Evolutionary conservation across 768 basidiomycete species (phyloP).

Genomic region (Psilocybe cubensis): DNA sequence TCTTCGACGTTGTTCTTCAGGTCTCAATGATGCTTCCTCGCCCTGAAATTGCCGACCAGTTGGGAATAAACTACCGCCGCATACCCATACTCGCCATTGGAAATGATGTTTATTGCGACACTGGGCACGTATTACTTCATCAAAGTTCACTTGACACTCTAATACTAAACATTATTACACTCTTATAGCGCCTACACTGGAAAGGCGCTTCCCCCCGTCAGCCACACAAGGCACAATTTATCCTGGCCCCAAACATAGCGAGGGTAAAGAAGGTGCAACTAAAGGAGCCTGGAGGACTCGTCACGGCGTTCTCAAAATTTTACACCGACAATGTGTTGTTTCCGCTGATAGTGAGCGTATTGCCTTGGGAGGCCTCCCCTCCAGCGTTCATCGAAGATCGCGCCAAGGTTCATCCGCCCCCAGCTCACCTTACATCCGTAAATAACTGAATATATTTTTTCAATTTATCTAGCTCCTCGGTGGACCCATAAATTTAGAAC

Average conservation of each 20-base stretch:
- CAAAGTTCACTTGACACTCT: background rate
- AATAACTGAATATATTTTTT: background rate
- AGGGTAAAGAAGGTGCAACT: constrained; percentile 43
- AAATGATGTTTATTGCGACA: constrained; percentile 65
- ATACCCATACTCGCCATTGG: constrained; percentile 65
- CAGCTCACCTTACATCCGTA: background rate
- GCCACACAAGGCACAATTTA: constrained; percentile 51
- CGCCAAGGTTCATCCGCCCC: constrained; percentile 39
- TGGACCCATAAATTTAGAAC: constrained; percentile 38
- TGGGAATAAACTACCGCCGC: constrained; percentile 58
- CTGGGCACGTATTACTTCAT: constrained; percentile 31
- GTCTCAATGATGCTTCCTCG: constrained; percentile 54
- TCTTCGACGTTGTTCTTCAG: constrained; percentile 28
- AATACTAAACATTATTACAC: constrained; percentile 20
- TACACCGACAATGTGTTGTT: constrained; percentile 51
- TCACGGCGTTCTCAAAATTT: constrained; percentile 49
- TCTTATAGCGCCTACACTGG: constrained; percentile 53
- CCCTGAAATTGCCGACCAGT: constrained; percentile 54
- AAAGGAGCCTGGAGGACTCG: too few species aligned
- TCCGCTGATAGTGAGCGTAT: constrained; percentile 35
- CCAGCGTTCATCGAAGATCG: constrained; percentile 54
- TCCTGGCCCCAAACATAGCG: constrained; percentile 45
- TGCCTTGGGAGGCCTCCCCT: constrained; percentile 54
- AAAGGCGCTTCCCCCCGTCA: constrained; percentile 57
- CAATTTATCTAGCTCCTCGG: constrained; percentile 30